phyloP scores from a whole-genome alignment of 208 protist species.

The Trypanosoma caninum region DNA sequence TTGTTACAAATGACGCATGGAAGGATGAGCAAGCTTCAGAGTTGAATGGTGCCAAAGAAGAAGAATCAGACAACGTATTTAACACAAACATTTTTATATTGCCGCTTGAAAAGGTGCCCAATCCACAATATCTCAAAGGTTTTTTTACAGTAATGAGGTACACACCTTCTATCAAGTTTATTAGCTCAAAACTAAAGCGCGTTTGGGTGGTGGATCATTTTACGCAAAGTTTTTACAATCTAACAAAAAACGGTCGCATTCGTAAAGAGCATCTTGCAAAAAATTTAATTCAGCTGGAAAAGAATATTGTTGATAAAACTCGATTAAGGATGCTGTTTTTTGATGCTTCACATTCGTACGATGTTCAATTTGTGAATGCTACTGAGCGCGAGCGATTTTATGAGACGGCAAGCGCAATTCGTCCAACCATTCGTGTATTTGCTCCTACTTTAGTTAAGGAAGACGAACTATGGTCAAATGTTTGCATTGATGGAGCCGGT shows the following conservation, averaged over 20 bases:
- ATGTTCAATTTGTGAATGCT: conserved; percentile 37
- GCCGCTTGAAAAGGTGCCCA: conserved; percentile 28
- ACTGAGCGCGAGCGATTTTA: conserved; percentile 44
- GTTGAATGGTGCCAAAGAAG: conserved; percentile 2
- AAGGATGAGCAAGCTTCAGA: conserved; percentile 1
- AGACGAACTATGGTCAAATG: conserved; percentile 5
- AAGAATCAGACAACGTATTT: conserved; percentile 8
- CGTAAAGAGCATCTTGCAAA: conserved; percentile 32
- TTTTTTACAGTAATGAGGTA: conserved; percentile 39
- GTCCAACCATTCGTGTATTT: conserved; percentile 35
- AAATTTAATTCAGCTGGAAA: conserved; percentile 42
- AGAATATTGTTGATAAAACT: conserved; percentile 28
- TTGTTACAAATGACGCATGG: conserved; percentile 21
- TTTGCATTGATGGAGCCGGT: conserved; percentile 27
- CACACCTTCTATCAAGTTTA: conserved; percentile 22
- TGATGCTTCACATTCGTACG: conserved; percentile 34
- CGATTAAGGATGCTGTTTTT: conserved; percentile 42
- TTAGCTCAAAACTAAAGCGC: conserved; percentile 26
- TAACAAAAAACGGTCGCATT: conserved; percentile 30
- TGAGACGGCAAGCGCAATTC: conserved; percentile 37
- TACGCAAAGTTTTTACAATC: conserved; percentile 29
- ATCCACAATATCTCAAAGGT: conserved; percentile 34
- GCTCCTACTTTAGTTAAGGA: conserved; percentile 24
- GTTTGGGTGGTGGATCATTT: conserved; percentile 55
- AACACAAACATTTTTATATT: conserved; percentile 5